These are phyloP conservation scores for Spinacia oleracea DNA, from an alignment of 179 eudicot genomes.

Conservation along the genomic window DNA sequence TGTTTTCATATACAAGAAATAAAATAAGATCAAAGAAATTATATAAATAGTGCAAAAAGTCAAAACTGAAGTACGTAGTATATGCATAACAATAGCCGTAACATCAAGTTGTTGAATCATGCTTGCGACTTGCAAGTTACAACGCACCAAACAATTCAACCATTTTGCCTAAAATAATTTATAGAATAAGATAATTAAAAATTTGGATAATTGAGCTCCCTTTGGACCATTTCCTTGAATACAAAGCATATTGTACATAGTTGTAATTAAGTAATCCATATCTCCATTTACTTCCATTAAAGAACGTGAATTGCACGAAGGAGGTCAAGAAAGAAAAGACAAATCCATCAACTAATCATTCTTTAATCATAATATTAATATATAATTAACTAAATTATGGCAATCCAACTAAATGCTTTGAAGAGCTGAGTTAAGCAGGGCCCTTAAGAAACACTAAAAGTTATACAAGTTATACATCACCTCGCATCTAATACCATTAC, in stretches of 20 bases:
- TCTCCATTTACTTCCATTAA: background rate
- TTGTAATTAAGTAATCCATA: background rate
- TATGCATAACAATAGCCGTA: background rate
- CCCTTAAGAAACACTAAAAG: slow-evolving; percentile 13
- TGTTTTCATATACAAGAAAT: too few relatives aligned
- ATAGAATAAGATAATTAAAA: background rate
- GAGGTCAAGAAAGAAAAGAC: background rate
- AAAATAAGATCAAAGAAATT: too few relatives aligned
- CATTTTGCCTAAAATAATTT: background rate
- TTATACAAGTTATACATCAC: slow-evolving; percentile 1
- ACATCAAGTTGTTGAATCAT: background rate
- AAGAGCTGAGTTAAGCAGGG: slow-evolving; percentile 18
- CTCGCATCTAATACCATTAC: slow-evolving; percentile 1
- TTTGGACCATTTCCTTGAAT: background rate
- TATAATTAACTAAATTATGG: slow-evolving; percentile 6
- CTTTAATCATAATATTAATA: background rate
- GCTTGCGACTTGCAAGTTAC: background rate
- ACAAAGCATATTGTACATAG: background rate
- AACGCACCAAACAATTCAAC: background rate
- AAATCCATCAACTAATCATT: background rate
- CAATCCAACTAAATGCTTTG: background rate
- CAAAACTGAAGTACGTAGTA: too few relatives aligned
- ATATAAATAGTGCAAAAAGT: too few relatives aligned
- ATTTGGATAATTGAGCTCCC: background rate
- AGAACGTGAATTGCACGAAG: slow-evolving; percentile 7